Base-by-base conservation (phyloP, 306 rosid genomes). In the Vigna mungo region DNA sequence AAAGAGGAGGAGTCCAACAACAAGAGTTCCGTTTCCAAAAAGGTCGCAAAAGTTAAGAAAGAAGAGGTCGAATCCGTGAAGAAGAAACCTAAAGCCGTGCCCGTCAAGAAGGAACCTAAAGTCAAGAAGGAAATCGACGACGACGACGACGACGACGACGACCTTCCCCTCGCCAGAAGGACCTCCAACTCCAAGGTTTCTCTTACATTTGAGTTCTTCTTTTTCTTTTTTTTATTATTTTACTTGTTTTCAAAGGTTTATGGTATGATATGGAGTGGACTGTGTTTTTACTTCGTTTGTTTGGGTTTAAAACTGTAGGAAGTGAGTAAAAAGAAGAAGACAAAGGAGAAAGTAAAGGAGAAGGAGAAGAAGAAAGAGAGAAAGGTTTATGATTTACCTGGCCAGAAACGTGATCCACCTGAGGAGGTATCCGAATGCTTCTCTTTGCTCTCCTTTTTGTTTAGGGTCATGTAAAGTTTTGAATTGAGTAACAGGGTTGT, bases 401-500 rank as follows among this genome's bases (percentile, higher is more conserved):
- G 97, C 34, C 97, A 94, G 87, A 94, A 89, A 85, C 90, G 97
- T 72, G 97, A 94, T 77, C 78, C 95, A 9, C 98, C 98, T 4
- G 90, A 78, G 36, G 93, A 90, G 97, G 98, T 90, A 52, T 65
- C 46, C 46, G 0, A 3, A 1, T 51, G 18, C 9, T 52, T 17
- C 48, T 63, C 10, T 18, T 27, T 3, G 14, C 5, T 17, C 32
- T 69, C 64, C 14, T 39, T 47, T 54, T 77, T 60, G 21, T 58
- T 16, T 0, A 3, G 6, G 13, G 0, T 59, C 39, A 27, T 30
- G 3, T 15, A 16, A 30, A 21, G 37, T 66, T 49, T 65, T 78
- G 46, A 9, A 11, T 41, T 41, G 11, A 66, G 47, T 78, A 70
- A 62, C 71, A 13, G 4, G 11, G 43, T 62, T 75, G 37, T 58